These are phyloP conservation scores for Spathaspora sp. DNA, from an alignment of 805 yeast genomes.

Conservation along the genomic window DNA sequence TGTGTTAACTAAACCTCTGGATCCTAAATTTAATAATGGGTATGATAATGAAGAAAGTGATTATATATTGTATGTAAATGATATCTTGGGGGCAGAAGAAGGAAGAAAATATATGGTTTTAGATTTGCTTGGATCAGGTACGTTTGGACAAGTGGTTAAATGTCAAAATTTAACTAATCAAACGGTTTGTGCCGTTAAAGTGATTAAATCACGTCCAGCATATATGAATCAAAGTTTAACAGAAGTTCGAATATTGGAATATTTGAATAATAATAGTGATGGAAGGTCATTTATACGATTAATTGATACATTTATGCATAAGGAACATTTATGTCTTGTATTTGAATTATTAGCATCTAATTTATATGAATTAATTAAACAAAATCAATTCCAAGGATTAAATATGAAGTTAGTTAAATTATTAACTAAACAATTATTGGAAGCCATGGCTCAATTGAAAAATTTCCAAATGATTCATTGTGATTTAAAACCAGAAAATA, in stretches of 20 bases:
- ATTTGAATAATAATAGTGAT: conserved; percentile 62
- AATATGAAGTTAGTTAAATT: conserved; percentile 73
- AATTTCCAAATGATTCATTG: conserved; percentile 87
- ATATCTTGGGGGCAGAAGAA: conserved; percentile 81
- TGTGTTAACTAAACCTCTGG: conserved; percentile 88
- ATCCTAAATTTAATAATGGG: conserved; percentile 77
- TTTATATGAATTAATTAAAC: conserved; percentile 84
- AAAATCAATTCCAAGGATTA: conserved; percentile 90
- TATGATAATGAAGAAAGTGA: conserved; percentile 85
- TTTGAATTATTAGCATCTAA: conserved; percentile 87
- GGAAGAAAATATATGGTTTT: conserved; percentile 84
- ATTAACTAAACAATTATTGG: conserved; percentile 77
- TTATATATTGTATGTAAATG: conserved; percentile 91
- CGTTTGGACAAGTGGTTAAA: conserved; percentile 97
- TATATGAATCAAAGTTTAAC: conserved; percentile 87
- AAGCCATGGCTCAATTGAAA: conserved; percentile 76
- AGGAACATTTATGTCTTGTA: conserved; percentile 88
- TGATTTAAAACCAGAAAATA: conserved; percentile 95
- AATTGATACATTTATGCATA: conserved; percentile 86
- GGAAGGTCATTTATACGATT: conserved; percentile 73
- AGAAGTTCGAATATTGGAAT: conserved; percentile 84
- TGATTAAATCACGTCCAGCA: conserved; percentile 88
- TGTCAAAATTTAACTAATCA: conserved; percentile 80
- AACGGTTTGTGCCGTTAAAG: conserved; percentile 90
- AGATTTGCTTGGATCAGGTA: conserved; percentile 92